Evolutionary conservation across 2,329 filamentous ascomycete genomes (phyloP).

Genomic region (Beauveria sp.): DNA sequence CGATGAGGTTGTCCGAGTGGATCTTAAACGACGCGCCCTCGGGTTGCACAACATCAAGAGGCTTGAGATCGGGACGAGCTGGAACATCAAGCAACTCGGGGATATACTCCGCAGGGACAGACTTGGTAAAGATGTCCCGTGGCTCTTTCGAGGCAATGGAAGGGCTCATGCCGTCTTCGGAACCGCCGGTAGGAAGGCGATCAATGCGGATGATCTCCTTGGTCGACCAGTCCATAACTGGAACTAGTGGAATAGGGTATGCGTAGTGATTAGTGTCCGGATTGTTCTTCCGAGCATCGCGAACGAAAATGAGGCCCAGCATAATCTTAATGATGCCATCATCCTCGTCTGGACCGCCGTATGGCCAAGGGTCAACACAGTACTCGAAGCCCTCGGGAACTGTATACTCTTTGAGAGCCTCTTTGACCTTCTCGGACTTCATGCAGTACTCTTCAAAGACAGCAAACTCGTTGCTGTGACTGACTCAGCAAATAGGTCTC

Average conservation of each 20-base stretch:
- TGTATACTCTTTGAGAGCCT: slow-evolving; percentile 38
- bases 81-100: slow-evolving; percentile 43
- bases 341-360: slow-evolving; percentile 38
- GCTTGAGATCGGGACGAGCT: slow-evolving; percentile 50
- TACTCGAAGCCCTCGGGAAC: slow-evolving; percentile 37
- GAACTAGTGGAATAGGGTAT: slow-evolving; percentile 52
- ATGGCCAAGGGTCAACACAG: slow-evolving; percentile 59
- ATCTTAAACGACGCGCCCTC: slow-evolving; percentile 61
- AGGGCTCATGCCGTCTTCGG: slow-evolving; percentile 36
- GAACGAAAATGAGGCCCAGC: slow-evolving; percentile 44
- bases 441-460: slow-evolving; percentile 33
- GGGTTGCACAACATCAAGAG: slow-evolving; percentile 63
- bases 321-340: slow-evolving; percentile 36
- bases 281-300: slow-evolving; percentile 34
- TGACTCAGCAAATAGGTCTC: not conserved
- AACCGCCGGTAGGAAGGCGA: slow-evolving; percentile 42
- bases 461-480: slow-evolving; percentile 30
- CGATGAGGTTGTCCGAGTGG: slow-evolving; percentile 37
- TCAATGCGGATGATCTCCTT: slow-evolving; percentile 50
- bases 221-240: slow-evolving; percentile 51
- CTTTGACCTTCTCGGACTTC: slow-evolving; percentile 36
- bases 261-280: slow-evolving; percentile 55
- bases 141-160: slow-evolving; percentile 28
- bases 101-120: slow-evolving; percentile 36
- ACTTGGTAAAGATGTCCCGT: slow-evolving; percentile 38